Evolutionary conservation across 2,329 filamentous ascomycete genomes (phyloP).

Genomic region (Neurospora sp.): DNA sequence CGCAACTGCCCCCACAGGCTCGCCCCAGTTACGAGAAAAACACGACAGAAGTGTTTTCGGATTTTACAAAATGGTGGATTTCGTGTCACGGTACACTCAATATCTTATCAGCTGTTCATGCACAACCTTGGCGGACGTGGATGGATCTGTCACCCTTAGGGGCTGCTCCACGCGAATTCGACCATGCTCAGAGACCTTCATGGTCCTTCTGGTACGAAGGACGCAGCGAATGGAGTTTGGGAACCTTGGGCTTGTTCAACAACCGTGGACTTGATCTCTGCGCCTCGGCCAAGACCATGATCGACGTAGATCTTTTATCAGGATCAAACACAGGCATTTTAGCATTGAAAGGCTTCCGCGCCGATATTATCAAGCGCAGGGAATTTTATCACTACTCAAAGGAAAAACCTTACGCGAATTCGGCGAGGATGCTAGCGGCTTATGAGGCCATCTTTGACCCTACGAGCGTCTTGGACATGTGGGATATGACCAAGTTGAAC

Average conservation of each 20-base stretch:
- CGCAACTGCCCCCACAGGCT: slow-evolving; percentile 1
- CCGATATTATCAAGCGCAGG: background rate
- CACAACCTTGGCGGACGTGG: background rate
- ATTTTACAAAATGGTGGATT: slow-evolving; percentile 12
- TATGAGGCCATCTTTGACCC: background rate
- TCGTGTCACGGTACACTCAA: slow-evolving; percentile 3
- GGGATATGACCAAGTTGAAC: background rate
- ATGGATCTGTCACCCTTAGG: background rate
- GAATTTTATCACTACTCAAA: background rate
- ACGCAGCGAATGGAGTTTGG: background rate
- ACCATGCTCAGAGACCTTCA: background rate
- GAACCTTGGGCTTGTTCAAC: background rate
- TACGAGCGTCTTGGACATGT: background rate
- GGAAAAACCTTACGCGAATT: background rate
- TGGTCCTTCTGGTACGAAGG: background rate
- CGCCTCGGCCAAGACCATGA: background rate
- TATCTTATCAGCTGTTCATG: slow-evolving; percentile 10
- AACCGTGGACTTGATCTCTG: background rate
- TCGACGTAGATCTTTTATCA: background rate
- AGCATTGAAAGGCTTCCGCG: background rate
- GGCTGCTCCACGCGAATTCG: background rate
- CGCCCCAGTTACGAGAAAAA: slow-evolving; percentile 7
- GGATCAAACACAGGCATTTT: background rate
- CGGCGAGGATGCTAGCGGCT: background rate
- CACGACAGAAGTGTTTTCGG: slow-evolving; percentile 1